A percentile compares a stretch with the other conserved stretches of the same genome.
Conservation (phyloP, 108 stramenopile genomes). For the Craspedostauros australis region DNA sequence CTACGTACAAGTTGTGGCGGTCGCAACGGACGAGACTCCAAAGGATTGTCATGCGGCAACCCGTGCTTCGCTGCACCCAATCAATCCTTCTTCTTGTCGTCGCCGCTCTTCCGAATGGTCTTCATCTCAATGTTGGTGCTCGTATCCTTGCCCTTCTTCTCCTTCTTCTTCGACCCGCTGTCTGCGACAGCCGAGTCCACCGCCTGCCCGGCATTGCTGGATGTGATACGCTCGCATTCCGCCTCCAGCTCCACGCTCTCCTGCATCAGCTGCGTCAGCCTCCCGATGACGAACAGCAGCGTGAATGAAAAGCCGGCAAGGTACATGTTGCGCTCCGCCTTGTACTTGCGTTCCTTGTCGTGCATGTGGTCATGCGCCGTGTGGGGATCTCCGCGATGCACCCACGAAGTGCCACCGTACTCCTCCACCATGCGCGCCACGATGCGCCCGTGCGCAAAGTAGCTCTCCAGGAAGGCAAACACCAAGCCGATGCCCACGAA, state of each 20-base stretch:
- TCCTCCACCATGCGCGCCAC: constrained; percentile 7
- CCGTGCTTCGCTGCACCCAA: too few relatives aligned
- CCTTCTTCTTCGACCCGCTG: too few relatives aligned
- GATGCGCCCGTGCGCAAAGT: constrained; percentile 1
- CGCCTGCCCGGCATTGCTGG: too few relatives aligned
- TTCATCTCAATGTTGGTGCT: too few relatives aligned
- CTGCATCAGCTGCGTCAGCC: constrained; percentile 19
- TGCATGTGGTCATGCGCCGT: constrained; percentile 1
- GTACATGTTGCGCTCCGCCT: constrained; percentile 22
- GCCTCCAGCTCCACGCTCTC: constrained; percentile 18
- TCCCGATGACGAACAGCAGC: constrained; percentile 24
- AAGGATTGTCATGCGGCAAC: too few relatives aligned
- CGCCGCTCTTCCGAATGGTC: too few relatives aligned
- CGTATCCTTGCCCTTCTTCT: too few relatives aligned
- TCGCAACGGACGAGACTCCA: too few relatives aligned
- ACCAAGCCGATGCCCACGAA: constrained; percentile 9
- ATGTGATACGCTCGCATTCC: constrained; percentile 8
- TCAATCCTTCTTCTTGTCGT: too few relatives aligned
- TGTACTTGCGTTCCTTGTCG: constrained; percentile 19
- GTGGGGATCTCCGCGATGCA: not conserved
- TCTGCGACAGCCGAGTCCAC: too few relatives aligned
- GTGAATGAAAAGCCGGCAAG: constrained; percentile 26
- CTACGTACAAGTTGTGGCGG: too few relatives aligned
- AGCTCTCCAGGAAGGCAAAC: constrained; percentile 13
- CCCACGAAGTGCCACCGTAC: not conserved